phyloP scores from a whole-genome alignment of 2,329 filamentous ascomycete species.

The Xylaria digitata region DNA sequence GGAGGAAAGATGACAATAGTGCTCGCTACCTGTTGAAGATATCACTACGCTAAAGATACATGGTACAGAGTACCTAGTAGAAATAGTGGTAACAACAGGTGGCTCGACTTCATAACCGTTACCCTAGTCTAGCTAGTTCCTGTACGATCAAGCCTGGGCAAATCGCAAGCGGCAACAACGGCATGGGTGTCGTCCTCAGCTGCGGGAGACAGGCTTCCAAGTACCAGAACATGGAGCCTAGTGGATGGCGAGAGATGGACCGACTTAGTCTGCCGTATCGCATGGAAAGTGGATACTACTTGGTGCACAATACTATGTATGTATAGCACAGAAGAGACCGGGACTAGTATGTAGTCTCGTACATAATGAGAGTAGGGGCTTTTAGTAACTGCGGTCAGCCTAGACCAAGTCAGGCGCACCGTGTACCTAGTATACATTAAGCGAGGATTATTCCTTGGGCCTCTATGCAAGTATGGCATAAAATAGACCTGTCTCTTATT shows the following conservation, averaged over 20 bases:
- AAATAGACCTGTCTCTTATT: conserved; percentile 17
- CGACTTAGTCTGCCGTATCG: conserved; percentile 38
- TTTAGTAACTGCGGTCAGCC: conserved; percentile 34
- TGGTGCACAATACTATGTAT: conserved; percentile 16
- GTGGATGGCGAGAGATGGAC: conserved; percentile 36
- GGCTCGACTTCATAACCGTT: conserved; percentile 41
- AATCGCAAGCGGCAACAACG: conserved; percentile 45
- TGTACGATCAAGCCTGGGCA: conserved; percentile 36
- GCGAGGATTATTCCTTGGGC: conserved; percentile 21
- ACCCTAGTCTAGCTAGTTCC: conserved; percentile 37
- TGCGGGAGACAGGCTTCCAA: conserved; percentile 41
- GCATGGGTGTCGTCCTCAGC: conserved; percentile 45
- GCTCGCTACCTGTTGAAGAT: conserved; percentile 38
- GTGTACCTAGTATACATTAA: conserved; percentile 29
- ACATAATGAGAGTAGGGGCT: conserved; percentile 1
- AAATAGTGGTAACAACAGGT: conserved; percentile 38
- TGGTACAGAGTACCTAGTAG: conserved; percentile 35
- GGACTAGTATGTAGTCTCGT: conserved; percentile 11
- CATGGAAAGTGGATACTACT: conserved; percentile 37
- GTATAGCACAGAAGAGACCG: conserved; percentile 7
- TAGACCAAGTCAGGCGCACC: conserved; percentile 30
- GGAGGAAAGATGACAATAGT: conserved; percentile 35
- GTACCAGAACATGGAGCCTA: conserved; percentile 35
- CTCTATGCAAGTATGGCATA: conserved; percentile 19
- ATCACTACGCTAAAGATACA: conserved; percentile 39